Evolutionary conservation across 768 basidiomycete genomes (phyloP), one percentile per base, ranked within the genome.

Genomic region (Leccinum aurantiacum): DNA sequence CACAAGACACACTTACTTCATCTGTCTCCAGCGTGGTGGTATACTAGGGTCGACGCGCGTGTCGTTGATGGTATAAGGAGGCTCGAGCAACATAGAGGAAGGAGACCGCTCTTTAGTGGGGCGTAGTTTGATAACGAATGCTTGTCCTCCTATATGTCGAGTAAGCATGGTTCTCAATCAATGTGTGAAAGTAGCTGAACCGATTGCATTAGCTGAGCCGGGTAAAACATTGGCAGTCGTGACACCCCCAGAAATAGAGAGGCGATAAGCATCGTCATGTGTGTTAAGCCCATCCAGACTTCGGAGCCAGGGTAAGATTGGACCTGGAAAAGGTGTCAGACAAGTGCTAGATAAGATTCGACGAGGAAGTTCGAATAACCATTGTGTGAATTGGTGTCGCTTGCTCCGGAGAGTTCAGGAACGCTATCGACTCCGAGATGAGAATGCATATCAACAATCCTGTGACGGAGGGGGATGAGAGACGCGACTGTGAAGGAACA

Each of bases 221-320:
- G 94, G 91, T 4, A 95, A 76, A 44, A 95, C 79, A 65, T 92
- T 89, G 15, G 83, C 86, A 3, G 93, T 89, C 0, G 95, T 96
- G 35, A 96, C 88, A 14, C 95, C 95, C 11, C 94, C 94, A 3
- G 95, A 82, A 56, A 94, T 87, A 3, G 90, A 83, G 15, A 92
- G 79, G 58, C 78, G 78, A 70, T 87, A 88, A 1, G 87, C 80
- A 44, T 87, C 84, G 68, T 95, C 94, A 60, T 93, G 90, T 1
- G 91, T 93, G 70, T 95, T 89, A 66, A 97, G 81, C 0, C 83
- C 92, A 70, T 98, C 95, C 41, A 94, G 79, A 58, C 84, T 88
- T 51, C 93, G 81, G 27, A 98, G 77, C 86, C 88, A 91, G 2
- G 93, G 92, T 35, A 86, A 66, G 58, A 90, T 79, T 4, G 90